These are phyloP conservation scores for Melampsora americana DNA, from an alignment of 1,284 basidiomycete species.

Conservation along the genomic window DNA sequence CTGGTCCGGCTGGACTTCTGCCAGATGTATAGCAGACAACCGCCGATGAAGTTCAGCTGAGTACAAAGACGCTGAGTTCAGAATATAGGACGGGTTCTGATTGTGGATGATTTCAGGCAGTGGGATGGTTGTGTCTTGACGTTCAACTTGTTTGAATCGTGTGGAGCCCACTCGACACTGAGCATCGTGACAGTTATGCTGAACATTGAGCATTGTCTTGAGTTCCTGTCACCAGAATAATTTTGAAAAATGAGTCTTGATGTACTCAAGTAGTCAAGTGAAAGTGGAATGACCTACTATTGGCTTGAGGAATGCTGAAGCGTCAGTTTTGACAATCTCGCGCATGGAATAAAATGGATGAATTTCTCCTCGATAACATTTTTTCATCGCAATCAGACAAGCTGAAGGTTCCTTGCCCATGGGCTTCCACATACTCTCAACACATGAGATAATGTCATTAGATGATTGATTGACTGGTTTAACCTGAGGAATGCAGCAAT, in stretches of 20 bases:
- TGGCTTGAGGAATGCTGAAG: not conserved
- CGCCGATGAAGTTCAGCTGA: not conserved
- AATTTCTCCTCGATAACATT: not conserved
- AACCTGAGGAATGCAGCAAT: not conserved
- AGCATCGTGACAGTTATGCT: no score
- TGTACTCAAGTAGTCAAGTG: not conserved
- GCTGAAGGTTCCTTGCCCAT: not conserved
- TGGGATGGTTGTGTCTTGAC: no score
- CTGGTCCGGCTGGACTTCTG: no score
- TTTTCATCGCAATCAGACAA: not conserved
- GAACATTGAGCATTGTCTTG: not conserved
- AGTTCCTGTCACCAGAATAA: not conserved
- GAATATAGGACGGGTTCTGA: not conserved
- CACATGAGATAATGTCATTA: not conserved
- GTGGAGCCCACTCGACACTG: no score
- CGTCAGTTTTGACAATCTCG: not conserved
- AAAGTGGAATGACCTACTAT: not conserved
- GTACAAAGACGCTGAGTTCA: not conserved
- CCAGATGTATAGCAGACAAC: not conserved
- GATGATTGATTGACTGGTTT: not conserved
- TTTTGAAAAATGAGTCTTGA: not conserved
- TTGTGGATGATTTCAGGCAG: not conserved
- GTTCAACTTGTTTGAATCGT: no score
- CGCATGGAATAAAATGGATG: not conserved
- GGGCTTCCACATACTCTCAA: not conserved